Conservation (phyloP, 164 flowering plant genomes). For the Paratinospora sagittata region DNA sequence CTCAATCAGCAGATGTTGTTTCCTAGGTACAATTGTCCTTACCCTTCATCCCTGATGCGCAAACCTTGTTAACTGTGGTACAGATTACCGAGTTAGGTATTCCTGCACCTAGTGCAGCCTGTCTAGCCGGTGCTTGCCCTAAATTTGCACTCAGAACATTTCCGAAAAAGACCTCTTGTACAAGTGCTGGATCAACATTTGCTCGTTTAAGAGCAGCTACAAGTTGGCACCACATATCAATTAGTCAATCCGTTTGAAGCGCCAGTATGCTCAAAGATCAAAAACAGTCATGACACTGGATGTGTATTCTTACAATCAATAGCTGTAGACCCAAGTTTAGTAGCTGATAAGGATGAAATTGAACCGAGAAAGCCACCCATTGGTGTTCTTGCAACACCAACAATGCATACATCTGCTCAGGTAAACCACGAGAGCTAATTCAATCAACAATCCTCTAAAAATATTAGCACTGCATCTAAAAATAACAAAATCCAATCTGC, state of each 20-base stretch:
- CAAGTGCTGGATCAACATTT: conserved; percentile 68
- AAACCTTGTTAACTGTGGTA: too few species aligned
- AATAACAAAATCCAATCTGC: too few species aligned
- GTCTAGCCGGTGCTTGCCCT: conserved; percentile 99
- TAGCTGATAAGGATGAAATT: too few species aligned
- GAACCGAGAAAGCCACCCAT: too few species aligned
- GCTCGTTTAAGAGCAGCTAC: conserved; percentile 87
- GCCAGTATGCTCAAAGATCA: conserved; percentile 20
- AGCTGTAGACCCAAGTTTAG: too few species aligned
- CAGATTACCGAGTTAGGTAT: too few species aligned
- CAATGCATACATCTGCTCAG: conserved; percentile 83
- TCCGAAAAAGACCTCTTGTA: conserved; percentile 94
- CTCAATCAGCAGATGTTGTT: too few species aligned
- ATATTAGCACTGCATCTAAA: conserved; percentile 15
- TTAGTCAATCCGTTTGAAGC: neutral
- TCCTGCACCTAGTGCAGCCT: too few species aligned
- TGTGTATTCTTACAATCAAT: too few species aligned
- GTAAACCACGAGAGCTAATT: conserved; percentile 9
- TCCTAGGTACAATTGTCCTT: too few species aligned
- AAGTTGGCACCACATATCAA: neutral
- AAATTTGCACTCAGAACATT: conserved; percentile 94
- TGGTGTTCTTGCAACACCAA: conserved; percentile 95
- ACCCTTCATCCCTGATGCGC: too few species aligned
- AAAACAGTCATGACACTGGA: too few species aligned
- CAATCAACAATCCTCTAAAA: neutral